A percentile compares a stretch with the other conserved stretches of the same genome.
These are phyloP conservation scores for Mycena polygramma DNA, from an alignment of 768 basidiomycete genomes.

Conservation along the genomic window DNA sequence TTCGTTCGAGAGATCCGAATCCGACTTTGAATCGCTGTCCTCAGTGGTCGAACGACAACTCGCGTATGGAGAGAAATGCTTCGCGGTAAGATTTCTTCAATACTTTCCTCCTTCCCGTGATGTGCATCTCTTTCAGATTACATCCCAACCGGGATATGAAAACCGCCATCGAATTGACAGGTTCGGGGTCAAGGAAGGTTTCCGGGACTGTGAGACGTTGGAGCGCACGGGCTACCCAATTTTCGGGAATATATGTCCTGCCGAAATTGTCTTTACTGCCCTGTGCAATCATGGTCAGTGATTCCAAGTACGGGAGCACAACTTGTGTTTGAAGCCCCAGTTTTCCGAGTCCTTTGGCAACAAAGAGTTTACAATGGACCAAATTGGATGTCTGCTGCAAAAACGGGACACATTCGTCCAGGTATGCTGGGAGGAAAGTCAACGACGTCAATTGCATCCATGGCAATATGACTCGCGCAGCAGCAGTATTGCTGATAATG, in stretches of 20 bases:
- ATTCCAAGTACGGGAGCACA: background rate
- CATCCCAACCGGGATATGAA: constrained; percentile 9
- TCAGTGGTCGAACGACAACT: background rate
- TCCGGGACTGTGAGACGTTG: background rate
- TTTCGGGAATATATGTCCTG: background rate
- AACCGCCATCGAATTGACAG: background rate
- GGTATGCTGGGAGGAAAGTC: background rate
- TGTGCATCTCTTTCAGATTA: background rate
- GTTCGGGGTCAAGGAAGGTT: no score
- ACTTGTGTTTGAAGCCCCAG: background rate
- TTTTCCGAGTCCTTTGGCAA: no score
- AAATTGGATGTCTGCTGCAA: no score
- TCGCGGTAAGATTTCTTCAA: background rate
- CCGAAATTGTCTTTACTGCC: background rate
- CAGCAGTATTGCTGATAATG: background rate
- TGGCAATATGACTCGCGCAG: background rate
- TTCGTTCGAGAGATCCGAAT: background rate
- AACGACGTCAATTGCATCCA: background rate
- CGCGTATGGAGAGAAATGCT: background rate
- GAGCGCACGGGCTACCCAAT: background rate
- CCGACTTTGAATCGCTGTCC: background rate
- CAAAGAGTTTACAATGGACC: no score
- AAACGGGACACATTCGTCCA: no score
- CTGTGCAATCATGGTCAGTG: background rate
- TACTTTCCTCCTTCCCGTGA: background rate